Percentiles rank a stretch among this genome's conserved stretches.
These are phyloP conservation scores for Tubosaeta brunneosetosa DNA, from an alignment of 768 basidiomycete species.

Conservation along the genomic window DNA sequence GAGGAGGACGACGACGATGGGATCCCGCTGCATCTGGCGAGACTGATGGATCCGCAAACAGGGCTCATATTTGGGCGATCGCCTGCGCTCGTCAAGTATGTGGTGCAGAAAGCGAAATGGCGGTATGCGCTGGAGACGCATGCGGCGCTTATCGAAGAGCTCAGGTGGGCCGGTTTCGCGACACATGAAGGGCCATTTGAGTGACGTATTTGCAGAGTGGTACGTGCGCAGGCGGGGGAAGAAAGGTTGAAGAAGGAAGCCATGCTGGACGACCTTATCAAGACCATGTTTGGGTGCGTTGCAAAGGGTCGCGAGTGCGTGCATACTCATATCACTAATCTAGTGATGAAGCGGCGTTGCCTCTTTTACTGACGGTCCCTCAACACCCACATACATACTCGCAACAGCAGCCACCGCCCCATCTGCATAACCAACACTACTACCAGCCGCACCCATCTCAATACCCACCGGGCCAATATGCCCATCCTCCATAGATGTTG, in stretches of 20 bases:
- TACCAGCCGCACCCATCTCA: constrained; percentile 11
- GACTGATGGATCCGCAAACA: constrained; percentile 50
- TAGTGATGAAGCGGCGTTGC: constrained; percentile 26
- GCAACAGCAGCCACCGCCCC: constrained; percentile 10
- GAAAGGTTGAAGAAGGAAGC: constrained; percentile 58
- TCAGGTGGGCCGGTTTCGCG: constrained; percentile 31
- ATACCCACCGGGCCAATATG: constrained; percentile 10
- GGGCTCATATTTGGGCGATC: constrained; percentile 65
- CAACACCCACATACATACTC: constrained; percentile 4
- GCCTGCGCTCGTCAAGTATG: constrained; percentile 69
- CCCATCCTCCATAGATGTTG: constrained; percentile 12
- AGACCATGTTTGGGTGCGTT: constrained; percentile 48
- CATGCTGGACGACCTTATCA: constrained; percentile 52
- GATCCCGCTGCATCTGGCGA: constrained; percentile 51
- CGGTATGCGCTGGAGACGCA: constrained; percentile 65
- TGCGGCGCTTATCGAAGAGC: constrained; percentile 58
- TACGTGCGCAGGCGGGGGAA: constrained; percentile 46
- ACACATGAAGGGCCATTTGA: background rate
- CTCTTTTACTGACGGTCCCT: constrained; percentile 10
- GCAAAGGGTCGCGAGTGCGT: background rate
- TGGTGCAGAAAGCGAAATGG: constrained; percentile 66
- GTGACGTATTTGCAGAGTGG: constrained; percentile 26
- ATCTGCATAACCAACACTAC: constrained; percentile 7
- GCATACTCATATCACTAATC: background rate
- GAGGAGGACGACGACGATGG: constrained; percentile 40